Evolutionary conservation across 306 rosid genomes (phyloP), one percentile per base, ranked within the genome.

Genomic region (Dalbergia oliveri): DNA sequence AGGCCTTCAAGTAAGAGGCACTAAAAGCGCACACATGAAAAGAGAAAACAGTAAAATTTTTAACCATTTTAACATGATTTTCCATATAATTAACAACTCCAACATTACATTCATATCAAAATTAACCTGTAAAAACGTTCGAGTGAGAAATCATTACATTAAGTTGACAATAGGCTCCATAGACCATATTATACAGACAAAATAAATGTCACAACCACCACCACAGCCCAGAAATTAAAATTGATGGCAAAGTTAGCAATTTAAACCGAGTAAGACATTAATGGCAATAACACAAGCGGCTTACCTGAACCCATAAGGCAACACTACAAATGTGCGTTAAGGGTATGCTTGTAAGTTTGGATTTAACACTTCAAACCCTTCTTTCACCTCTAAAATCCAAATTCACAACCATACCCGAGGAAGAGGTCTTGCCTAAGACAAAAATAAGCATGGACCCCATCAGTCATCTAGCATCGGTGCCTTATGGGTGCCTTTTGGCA

Each of bases 21-120:
- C n/a, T 31, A 37, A 45, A 63, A 44, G 34, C 47, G 35, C 16
- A 37, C 18, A 53, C 8, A 44, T 44, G 35, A 39, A 26, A 15
- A 1, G 11, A 33, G 7, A 76, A 66, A 67, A 37, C 9, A 26
- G 6, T 57, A 43, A 69, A 67, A 26, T 4, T 3, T 13, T 53
- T 15, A 51, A 53, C 61, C 66, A 12, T 39, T 68, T 76, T 62
- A 51, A 77, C 45, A 41, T 21, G 19, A 51, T n/a, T 63, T 77
- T 71, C 78, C 62, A 43, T 64, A 64, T 65, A 64, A 56, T 79
- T 69, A 70, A 54, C 35, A 14, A 57, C 71, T 78, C 37, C 5
- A 56, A 56, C 53, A 64, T 57, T 57, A 15, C 58, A 78, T 64
- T 47, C 70, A 13, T 34, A 62, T 31, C 65, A 71, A 65, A 63